phyloP scores from a whole-genome alignment of 1,139 yeast genomes.

The Saccharomycopsis hybrid region DNA sequence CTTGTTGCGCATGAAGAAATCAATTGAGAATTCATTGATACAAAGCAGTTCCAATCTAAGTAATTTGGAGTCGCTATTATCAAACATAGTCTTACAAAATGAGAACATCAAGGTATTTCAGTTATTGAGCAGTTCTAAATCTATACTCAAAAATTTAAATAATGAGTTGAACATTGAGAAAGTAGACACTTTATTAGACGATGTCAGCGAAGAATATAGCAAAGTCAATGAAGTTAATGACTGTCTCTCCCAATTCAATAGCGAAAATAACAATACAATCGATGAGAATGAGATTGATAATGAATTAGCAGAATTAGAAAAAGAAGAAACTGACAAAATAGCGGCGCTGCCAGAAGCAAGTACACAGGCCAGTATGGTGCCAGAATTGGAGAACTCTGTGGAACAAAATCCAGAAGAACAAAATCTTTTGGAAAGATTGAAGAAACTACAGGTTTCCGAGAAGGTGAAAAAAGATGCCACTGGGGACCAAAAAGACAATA shows the following conservation, averaged over 20 bases:
- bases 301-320: conserved; percentile 11
- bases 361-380: too few species aligned
- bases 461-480: too few species aligned
- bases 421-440: too few species aligned
- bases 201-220: conserved; percentile 11
- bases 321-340: conserved; percentile 1
- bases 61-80: conserved; percentile 15
- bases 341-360: too few species aligned
- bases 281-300: conserved; percentile 19
- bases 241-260: conserved; percentile 15
- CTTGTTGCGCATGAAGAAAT: conserved; percentile 14
- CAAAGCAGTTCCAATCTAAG: conserved; percentile 12
- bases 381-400: too few species aligned
- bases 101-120: conserved; percentile 16
- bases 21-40: conserved; percentile 10
- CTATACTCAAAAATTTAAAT: conserved; percentile 17
- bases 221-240: conserved; percentile 17
- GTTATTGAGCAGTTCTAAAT: conserved; percentile 13
- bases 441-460: too few species aligned
- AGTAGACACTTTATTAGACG: conserved; percentile 17
- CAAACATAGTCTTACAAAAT: conserved; percentile 8
- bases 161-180: conserved; percentile 12
- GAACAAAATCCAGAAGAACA: too few species aligned
- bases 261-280: conserved; percentile 7
- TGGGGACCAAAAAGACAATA: too few species aligned